phyloP scores from a whole-genome alignment of 805 yeast species.

The Yamadazyma sp. region DNA sequence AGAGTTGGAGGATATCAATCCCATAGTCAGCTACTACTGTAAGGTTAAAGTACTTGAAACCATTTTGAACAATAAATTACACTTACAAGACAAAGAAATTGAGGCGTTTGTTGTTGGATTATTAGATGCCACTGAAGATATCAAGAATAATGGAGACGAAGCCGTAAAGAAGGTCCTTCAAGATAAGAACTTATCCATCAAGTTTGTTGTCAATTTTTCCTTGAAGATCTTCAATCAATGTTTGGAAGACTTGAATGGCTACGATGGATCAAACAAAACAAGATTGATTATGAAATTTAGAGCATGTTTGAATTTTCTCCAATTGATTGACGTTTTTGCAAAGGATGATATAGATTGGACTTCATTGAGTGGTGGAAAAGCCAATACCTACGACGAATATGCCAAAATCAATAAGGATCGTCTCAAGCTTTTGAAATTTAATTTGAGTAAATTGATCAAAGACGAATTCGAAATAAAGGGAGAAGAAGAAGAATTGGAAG shows the following conservation, averaged over 20 bases:
- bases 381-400: constrained; percentile 21
- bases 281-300: constrained; percentile 30
- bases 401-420: constrained; percentile 26
- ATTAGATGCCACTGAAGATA: constrained; percentile 67
- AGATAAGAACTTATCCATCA: constrained; percentile 51
- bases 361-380: constrained; percentile 35
- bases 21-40: constrained; percentile 72
- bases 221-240: constrained; percentile 35
- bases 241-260: constrained; percentile 22
- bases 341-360: constrained; percentile 28
- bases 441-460: constrained; percentile 36
- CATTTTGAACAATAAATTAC: constrained; percentile 59
- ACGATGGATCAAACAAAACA: constrained; percentile 23
- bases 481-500: constrained; percentile 21
- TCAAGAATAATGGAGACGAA: constrained; percentile 41
- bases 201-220: constrained; percentile 28
- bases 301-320: constrained; percentile 35
- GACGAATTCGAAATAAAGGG: constrained; percentile 27
- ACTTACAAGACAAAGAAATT: constrained; percentile 50
- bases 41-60: constrained; percentile 66
- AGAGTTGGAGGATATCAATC: constrained; percentile 58
- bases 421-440: constrained; percentile 34
- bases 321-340: constrained; percentile 24
- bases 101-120: constrained; percentile 59
- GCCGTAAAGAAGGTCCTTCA: constrained; percentile 47